phyloP scores from a whole-genome alignment of 352 stramenopile species.

The Phytophthora constricta region DNA sequence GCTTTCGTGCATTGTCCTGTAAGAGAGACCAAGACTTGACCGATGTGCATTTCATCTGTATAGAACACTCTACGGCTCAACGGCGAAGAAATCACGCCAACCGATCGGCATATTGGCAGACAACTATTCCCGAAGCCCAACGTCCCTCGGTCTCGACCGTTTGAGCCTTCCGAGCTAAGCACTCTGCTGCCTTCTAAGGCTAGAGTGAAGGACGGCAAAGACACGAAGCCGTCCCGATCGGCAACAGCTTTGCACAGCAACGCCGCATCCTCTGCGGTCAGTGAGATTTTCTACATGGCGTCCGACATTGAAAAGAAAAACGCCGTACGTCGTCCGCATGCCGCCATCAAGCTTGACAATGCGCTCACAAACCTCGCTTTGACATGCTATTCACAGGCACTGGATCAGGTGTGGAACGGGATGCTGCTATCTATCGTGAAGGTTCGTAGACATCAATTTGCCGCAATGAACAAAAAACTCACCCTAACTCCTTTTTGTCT shows the following conservation, averaged over 20 bases:
- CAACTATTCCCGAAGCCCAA: slow-evolving; percentile 62
- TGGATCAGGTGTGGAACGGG: slow-evolving; percentile 62
- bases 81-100: slow-evolving; percentile 60
- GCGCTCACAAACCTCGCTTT: slow-evolving; percentile 9
- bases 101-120: slow-evolving; percentile 52
- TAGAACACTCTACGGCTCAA: slow-evolving; percentile 73
- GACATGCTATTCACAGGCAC: slow-evolving; percentile 30
- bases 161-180: slow-evolving; percentile 17
- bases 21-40: neutral
- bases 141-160: slow-evolving; percentile 2
- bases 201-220: slow-evolving; percentile 34
- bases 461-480: neutral
- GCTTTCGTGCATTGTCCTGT: too few species aligned
- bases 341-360: neutral
- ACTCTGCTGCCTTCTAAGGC: slow-evolving; percentile 16
- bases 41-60: neutral
- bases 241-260: slow-evolving; percentile 10
- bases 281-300: slow-evolving; percentile 55
- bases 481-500: neutral
- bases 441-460: slow-evolving; percentile 26
- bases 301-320: slow-evolving; percentile 65
- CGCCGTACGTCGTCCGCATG: slow-evolving; percentile 27
- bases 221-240: slow-evolving; percentile 18
- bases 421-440: slow-evolving; percentile 66
- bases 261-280: slow-evolving; percentile 30